phyloP scores from a whole-genome alignment of 2,329 filamentous ascomycete species.

The Phyllosticta citrichinensis region DNA sequence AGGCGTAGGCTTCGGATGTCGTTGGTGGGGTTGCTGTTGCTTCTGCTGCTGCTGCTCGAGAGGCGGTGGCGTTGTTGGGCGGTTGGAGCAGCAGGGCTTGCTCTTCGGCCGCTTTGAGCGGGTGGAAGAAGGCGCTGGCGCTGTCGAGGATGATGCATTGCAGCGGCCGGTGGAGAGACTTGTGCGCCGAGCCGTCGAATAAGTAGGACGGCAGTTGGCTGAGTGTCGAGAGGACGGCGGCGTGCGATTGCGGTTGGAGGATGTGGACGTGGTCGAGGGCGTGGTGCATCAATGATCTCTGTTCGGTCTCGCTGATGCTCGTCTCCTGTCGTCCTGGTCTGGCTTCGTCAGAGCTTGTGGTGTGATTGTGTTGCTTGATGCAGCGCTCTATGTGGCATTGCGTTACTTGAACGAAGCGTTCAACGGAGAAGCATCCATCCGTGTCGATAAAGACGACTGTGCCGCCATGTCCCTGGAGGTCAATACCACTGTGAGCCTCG shows the following conservation, averaged over 20 bases:
- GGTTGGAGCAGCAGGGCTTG: background rate
- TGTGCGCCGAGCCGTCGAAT: constrained; percentile 32
- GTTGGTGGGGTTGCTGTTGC: background rate
- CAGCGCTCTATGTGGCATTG: constrained; percentile 15
- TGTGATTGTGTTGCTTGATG: background rate
- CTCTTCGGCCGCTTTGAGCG: constrained; percentile 32
- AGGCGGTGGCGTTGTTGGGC: background rate
- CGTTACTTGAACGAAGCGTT: constrained; percentile 35
- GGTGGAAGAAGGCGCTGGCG: constrained; percentile 46
- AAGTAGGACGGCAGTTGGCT: constrained; percentile 40
- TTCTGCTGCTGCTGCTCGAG: background rate
- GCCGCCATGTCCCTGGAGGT: constrained; percentile 36
- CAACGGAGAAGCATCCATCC: constrained; percentile 43
- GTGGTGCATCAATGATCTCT: constrained; percentile 22
- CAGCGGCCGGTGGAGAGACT: constrained; percentile 37
- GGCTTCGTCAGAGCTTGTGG: background rate
- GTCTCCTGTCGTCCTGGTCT: background rate
- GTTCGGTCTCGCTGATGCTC: background rate
- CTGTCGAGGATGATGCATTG: constrained; percentile 46
- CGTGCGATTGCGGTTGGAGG: constrained; percentile 44
- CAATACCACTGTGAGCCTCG: constrained; percentile 15
- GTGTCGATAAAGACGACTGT: constrained; percentile 48
- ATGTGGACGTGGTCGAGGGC: constrained; percentile 48
- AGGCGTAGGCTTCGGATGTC: constrained; percentile 9
- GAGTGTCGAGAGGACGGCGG: constrained; percentile 41